phyloP scores from a whole-genome alignment of 495 filamentous ascomycete species.

The Podospora appendiculata region DNA sequence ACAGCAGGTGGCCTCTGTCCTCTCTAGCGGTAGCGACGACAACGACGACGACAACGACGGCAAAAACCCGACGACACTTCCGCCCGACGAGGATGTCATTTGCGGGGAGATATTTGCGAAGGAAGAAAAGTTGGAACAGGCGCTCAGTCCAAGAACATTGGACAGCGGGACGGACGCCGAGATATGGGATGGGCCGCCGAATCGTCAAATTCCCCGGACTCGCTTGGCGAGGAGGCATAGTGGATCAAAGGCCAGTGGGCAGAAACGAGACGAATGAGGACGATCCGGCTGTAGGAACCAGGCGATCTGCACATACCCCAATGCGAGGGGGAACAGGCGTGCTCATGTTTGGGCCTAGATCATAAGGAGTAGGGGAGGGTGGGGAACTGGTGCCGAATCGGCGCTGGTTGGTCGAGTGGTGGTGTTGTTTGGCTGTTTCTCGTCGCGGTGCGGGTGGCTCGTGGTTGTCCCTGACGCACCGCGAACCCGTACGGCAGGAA shows the following conservation, averaged over 20 bases:
- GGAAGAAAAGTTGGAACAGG: not conserved
- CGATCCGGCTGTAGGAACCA: conserved; percentile 19
- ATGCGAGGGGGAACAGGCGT: conserved; percentile 1
- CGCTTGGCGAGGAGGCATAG: not conserved
- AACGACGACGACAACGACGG: conserved; percentile 5
- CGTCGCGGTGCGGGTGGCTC: too few species aligned
- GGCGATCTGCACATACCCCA: conserved; percentile 9
- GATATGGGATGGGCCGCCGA: conserved; percentile 16
- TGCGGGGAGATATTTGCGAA: conserved; percentile 2
- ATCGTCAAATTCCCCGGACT: conserved; percentile 18
- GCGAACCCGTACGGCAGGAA: not conserved
- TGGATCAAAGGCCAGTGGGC: conserved; percentile 4
- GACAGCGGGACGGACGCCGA: conserved; percentile 12
- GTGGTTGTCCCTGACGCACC: not conserved
- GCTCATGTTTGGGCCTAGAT: too few species aligned
- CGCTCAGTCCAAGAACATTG: not conserved
- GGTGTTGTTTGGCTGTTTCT: not conserved
- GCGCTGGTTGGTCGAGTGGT: too few species aligned
- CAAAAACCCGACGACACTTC: conserved; percentile 4
- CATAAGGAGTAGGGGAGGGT: not conserved
- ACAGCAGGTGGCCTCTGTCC: conserved; percentile 3
- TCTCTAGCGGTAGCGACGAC: conserved; percentile 4
- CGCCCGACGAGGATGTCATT: conserved; percentile 9
- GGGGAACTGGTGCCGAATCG: not conserved
- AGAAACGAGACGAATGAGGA: conserved; percentile 17